phyloP scores from a whole-genome alignment of 78 protist genomes.

The Bodo saltans region DNA sequence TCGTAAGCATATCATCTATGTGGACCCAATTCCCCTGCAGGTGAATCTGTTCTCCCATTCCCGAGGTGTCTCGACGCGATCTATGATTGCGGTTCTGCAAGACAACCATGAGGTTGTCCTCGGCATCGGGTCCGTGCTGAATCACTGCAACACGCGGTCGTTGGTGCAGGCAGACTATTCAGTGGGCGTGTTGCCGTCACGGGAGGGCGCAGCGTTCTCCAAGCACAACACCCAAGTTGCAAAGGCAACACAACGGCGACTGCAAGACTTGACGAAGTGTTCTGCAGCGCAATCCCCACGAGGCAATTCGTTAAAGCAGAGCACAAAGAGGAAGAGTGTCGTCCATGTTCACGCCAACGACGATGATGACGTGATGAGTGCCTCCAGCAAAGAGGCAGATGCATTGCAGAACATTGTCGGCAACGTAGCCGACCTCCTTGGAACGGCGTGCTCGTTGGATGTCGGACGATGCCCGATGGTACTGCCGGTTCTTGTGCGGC shows the following conservation, averaged over 20 bases:
- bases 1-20: slow-evolving; percentile 42
- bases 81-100: slow-evolving; percentile 58
- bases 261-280: too few relatives aligned
- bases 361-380: background rate
- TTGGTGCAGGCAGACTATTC: slow-evolving; percentile 54
- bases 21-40: slow-evolving; percentile 61
- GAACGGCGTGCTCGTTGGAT: too few relatives aligned
- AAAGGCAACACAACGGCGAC: too few relatives aligned
- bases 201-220: too few relatives aligned
- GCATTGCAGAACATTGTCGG: background rate
- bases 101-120: slow-evolving; percentile 67
- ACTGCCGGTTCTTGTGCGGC: background rate
- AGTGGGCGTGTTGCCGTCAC: slow-evolving; percentile 10
- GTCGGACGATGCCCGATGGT: background rate
- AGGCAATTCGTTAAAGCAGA: too few relatives aligned
- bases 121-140: slow-evolving; percentile 57
- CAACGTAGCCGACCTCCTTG: too few relatives aligned
- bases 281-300: too few relatives aligned
- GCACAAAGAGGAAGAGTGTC: too few relatives aligned
- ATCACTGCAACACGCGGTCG: slow-evolving; percentile 48
- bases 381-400: background rate
- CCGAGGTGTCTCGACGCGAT: slow-evolving; percentile 23
- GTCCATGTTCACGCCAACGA: background rate
- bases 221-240: too few relatives aligned
- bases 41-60: slow-evolving; percentile 63